These are phyloP conservation scores for Fraxinus anomala DNA, from an alignment of 257 asterid genomes.

Conservation along the genomic window DNA sequence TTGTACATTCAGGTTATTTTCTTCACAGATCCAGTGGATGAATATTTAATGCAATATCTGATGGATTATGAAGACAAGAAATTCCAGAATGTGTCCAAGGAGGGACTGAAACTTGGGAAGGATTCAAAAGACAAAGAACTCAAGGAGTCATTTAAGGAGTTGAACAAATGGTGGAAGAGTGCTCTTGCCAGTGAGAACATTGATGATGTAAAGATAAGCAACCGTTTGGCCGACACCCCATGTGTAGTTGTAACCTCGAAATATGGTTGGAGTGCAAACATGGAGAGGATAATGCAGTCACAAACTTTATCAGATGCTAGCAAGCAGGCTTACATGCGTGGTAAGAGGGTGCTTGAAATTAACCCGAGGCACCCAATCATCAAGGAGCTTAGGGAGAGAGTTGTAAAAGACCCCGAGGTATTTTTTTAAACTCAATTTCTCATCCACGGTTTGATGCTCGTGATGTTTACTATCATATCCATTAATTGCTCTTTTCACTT, in stretches of 20 bases:
- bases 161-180: conserved; percentile 94
- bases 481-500: neutral
- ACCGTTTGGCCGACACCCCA: conserved; percentile 82
- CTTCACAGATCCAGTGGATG: conserved; percentile 92
- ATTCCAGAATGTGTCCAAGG: conserved; percentile 92
- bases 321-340: conserved; percentile 88
- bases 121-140: conserved; percentile 81
- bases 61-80: conserved; percentile 93
- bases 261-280: conserved; percentile 85
- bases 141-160: conserved; percentile 74
- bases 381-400: conserved; percentile 86
- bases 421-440: neutral
- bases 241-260: conserved; percentile 90
- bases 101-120: conserved; percentile 82
- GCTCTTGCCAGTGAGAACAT: conserved; percentile 81
- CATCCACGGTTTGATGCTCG: neutral
- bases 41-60: conserved; percentile 88
- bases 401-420: conserved; percentile 71
- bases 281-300: conserved; percentile 95
- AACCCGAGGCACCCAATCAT: conserved; percentile 90
- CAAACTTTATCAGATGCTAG: conserved; percentile 82
- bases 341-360: conserved; percentile 88
- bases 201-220: conserved; percentile 87
- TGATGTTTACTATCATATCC: neutral
- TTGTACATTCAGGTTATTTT: conserved; percentile 63